Evolutionary conservation across 2,329 filamentous ascomycete genomes (phyloP).

Genomic region (Penicillium sp.): DNA sequence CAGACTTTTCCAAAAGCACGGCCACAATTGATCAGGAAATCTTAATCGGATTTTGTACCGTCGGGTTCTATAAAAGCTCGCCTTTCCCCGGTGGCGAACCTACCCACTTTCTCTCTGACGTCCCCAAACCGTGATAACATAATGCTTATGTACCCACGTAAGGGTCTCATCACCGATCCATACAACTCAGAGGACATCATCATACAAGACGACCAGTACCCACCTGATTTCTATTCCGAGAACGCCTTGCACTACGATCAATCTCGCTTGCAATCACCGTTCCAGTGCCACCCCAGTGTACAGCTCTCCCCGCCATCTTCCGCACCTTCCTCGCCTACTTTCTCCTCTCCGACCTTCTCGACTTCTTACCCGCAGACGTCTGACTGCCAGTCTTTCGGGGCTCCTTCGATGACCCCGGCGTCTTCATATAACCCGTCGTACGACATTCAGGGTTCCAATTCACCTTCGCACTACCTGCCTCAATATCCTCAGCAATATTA

Average conservation of each 20-base stretch:
- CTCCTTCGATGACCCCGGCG: conserved; percentile 42
- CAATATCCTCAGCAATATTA: conserved; percentile 32
- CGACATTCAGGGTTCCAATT: conserved; percentile 32
- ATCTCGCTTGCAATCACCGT: conserved; percentile 33
- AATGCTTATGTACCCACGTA: conserved; percentile 45
- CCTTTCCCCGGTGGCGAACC: conserved; percentile 32
- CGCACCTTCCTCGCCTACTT: conserved; percentile 33
- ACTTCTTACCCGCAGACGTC: conserved; percentile 27
- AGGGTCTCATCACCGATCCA: conserved; percentile 43
- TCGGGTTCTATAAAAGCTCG: conserved; percentile 29
- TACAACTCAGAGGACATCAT: conserved; percentile 33
- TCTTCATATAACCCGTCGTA: conserved; percentile 41
- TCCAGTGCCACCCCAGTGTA: conserved; percentile 35
- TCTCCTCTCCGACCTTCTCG: conserved; percentile 33
- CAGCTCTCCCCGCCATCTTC: conserved; percentile 38
- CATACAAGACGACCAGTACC: conserved; percentile 41
- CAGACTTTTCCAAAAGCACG: conserved; percentile 12
- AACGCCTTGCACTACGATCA: conserved; percentile 28
- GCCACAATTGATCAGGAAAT: conserved; percentile 22
- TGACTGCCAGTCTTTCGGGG: conserved; percentile 33
- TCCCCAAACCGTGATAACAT: conserved; percentile 30
- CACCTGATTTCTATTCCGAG: conserved; percentile 32
- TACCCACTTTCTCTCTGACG: conserved; percentile 26
- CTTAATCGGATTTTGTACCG: conserved; percentile 29
- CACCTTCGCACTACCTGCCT: conserved; percentile 33